A percentile compares a stretch with the other conserved stretches of the same genome.
Evolutionary conservation across 805 yeast genomes (phyloP).

Genomic region (Dipodascopsis uninucleata): DNA sequence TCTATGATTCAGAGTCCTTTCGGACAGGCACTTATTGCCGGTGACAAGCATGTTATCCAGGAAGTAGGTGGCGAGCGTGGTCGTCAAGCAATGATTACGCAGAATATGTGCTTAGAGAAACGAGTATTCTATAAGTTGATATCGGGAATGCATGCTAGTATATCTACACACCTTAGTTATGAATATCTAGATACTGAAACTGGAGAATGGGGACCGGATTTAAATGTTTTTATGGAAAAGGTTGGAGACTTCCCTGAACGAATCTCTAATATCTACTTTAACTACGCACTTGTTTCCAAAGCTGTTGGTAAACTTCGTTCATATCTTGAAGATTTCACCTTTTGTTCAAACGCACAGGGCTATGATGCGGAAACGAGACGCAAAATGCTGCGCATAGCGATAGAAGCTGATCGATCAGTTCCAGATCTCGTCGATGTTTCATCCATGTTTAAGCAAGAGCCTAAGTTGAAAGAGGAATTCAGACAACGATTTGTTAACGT

Average conservation of each 20-base stretch:
- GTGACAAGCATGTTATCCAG: slow-evolving; percentile 29
- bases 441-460: slow-evolving; percentile 44
- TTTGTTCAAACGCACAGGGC: slow-evolving; percentile 39
- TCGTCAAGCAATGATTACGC: slow-evolving; percentile 39
- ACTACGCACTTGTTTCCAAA: slow-evolving; percentile 81
- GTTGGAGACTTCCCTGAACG: slow-evolving; percentile 91
- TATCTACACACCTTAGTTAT: slow-evolving; percentile 86
- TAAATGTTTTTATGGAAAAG: slow-evolving; percentile 75
- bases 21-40: slow-evolving; percentile 26
- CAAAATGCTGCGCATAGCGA: slow-evolving; percentile 43
- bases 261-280: slow-evolving; percentile 82
- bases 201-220: slow-evolving; percentile 79
- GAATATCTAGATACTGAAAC: slow-evolving; percentile 71
- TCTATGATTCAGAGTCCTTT: slow-evolving; percentile 16
- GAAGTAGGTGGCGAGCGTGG: slow-evolving; percentile 33
- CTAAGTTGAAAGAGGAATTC: slow-evolving; percentile 74
- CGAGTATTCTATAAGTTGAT: slow-evolving; percentile 80
- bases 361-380: slow-evolving; percentile 47
- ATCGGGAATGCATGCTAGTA: slow-evolving; percentile 93
- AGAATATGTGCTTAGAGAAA: slow-evolving; percentile 73
- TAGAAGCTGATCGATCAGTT: slow-evolving; percentile 33
- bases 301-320: slow-evolving; percentile 67
- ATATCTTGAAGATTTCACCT: slow-evolving; percentile 49
- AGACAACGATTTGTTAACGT: slow-evolving; percentile 82
- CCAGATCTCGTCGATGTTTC: slow-evolving; percentile 45